These are phyloP conservation scores for Trematosphaeria pertusa DNA, from an alignment of 2,329 filamentous ascomycete genomes.

Conservation along the genomic window DNA sequence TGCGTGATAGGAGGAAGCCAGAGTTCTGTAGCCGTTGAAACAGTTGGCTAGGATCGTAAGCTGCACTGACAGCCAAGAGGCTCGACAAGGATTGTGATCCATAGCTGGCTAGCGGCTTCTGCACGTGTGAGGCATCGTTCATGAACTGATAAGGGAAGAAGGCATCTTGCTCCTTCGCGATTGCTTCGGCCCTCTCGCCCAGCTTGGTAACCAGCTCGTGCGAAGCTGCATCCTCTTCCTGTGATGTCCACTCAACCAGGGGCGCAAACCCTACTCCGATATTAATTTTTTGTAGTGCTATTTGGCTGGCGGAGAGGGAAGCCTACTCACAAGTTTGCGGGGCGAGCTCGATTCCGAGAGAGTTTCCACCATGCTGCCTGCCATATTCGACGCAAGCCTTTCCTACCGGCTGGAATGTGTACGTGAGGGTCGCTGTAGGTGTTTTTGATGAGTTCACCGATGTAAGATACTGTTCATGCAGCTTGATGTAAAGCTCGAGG, in stretches of 20 bases:
- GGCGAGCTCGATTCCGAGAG: background rate
- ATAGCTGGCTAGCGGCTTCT: conserved; percentile 15
- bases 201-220: background rate
- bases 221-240: background rate
- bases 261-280: background rate
- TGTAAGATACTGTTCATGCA: background rate
- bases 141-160: background rate
- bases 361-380: background rate
- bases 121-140: conserved; percentile 5
- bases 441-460: background rate
- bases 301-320: background rate
- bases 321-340: background rate
- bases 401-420: conserved; percentile 1
- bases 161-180: background rate
- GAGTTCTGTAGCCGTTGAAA: conserved; percentile 14
- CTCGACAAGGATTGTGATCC: conserved; percentile 5
- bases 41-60: conserved; percentile 19
- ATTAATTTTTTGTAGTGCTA: no score
- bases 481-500: background rate
- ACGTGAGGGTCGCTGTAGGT: background rate
- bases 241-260: background rate
- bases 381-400: background rate
- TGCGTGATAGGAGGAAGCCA: conserved; percentile 6
- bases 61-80: conserved; percentile 3
- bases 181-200: background rate